Evolutionary conservation across 78 protist genomes (phyloP).

Genomic region (Protostelium mycophagum): DNA sequence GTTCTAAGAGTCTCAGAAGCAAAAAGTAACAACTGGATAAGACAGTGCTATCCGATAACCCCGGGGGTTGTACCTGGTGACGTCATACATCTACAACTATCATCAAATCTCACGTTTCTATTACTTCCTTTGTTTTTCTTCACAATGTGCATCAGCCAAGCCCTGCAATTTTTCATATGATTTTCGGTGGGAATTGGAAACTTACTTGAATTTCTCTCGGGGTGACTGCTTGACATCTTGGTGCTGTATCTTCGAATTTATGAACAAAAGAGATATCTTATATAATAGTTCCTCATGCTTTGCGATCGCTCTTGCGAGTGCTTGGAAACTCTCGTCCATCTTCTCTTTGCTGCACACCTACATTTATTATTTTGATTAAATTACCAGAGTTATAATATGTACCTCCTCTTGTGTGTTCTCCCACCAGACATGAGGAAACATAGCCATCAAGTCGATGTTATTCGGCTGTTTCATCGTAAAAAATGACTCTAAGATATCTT

Average conservation of each 20-base stretch:
- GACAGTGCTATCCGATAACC: neutral
- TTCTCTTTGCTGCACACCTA: neutral
- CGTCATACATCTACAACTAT: neutral
- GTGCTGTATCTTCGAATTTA: neutral
- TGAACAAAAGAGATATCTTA: neutral
- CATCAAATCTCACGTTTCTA: neutral
- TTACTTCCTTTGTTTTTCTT: neutral
- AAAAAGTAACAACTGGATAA: neutral
- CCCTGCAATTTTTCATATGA: neutral
- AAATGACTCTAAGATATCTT: neutral
- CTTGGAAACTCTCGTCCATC: neutral
- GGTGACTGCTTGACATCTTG: no score
- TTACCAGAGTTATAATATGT: neutral
- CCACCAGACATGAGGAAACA: constrained; percentile 1
- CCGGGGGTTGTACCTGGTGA: neutral
- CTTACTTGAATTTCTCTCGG: no score
- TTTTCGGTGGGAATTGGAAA: neutral
- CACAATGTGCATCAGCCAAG: neutral
- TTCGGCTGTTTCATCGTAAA: neutral
- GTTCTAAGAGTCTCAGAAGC: neutral
- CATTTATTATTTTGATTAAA: no score
- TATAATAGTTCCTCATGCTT: neutral
- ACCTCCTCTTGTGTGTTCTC: neutral
- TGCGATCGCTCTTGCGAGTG: neutral
- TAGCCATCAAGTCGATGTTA: neutral